phyloP scores from a whole-genome alignment of 2,329 filamentous ascomycete species.

The Tolypocladium inflatum region DNA sequence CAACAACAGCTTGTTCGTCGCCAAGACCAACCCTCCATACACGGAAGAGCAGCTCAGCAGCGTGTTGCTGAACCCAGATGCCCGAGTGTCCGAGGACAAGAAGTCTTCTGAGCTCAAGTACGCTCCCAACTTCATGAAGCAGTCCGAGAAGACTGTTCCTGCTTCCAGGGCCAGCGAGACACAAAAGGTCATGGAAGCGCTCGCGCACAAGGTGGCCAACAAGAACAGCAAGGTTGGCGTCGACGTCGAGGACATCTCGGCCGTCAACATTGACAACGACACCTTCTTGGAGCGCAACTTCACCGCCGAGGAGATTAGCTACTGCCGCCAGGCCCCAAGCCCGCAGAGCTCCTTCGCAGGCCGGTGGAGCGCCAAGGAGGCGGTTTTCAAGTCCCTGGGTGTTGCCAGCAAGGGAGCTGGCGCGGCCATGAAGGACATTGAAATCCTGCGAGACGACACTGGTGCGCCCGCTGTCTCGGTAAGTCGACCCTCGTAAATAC shows the following conservation, averaged over 20 bases:
- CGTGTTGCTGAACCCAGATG: slow-evolving; percentile 89
- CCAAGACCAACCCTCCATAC: slow-evolving; percentile 88
- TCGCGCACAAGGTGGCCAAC: slow-evolving; percentile 52
- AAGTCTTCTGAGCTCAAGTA: slow-evolving; percentile 75
- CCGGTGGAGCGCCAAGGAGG: slow-evolving; percentile 95
- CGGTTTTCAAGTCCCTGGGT: slow-evolving; percentile 94
- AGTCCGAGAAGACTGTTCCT: slow-evolving; percentile 43
- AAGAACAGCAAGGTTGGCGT: slow-evolving; percentile 75
- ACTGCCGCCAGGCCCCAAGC: slow-evolving; percentile 71
- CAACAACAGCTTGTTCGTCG: slow-evolving; percentile 96
- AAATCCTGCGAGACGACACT: slow-evolving; percentile 71
- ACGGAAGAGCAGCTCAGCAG: slow-evolving; percentile 75
- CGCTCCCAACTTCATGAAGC: slow-evolving; percentile 59
- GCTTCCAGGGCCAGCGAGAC: slow-evolving; percentile 50
- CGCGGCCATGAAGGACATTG: slow-evolving; percentile 87
- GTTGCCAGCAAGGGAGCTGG: slow-evolving; percentile 81
- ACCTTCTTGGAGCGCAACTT: slow-evolving; percentile 96
- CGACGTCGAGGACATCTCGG: slow-evolving; percentile 80
- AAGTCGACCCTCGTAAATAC: slow-evolving; percentile 31
- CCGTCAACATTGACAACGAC: slow-evolving; percentile 87
- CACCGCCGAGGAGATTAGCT: slow-evolving; percentile 71
- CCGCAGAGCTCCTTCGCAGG: slow-evolving; percentile 89
- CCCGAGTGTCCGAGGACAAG: slow-evolving; percentile 76
- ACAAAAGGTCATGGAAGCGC: slow-evolving; percentile 64
- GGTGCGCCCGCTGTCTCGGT: slow-evolving; percentile 81